Conservation (phyloP, 768 basidiomycete genomes). For the Lentinus tigrinus region DNA sequence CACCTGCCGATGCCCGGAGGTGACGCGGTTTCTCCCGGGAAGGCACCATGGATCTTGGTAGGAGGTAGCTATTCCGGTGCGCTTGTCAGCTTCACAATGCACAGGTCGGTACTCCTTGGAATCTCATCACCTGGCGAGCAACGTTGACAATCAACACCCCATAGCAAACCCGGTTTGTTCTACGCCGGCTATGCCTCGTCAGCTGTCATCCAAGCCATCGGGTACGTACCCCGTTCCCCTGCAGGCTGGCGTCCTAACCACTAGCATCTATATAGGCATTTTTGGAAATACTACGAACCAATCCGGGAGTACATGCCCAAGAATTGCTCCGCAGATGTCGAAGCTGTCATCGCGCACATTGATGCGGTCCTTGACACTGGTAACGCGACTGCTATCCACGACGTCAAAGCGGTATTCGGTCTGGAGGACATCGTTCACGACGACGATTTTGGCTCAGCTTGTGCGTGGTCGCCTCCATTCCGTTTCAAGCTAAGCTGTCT, state of each 20-base stretch:
- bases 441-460: slow-evolving; percentile 60
- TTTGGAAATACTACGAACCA: slow-evolving; percentile 70
- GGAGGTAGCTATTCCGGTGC: slow-evolving; percentile 42
- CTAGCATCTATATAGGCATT: slow-evolving; percentile 33
- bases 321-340: slow-evolving; percentile 71
- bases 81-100: slow-evolving; percentile 60
- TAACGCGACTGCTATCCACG: slow-evolving; percentile 43
- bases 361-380: slow-evolving; percentile 50
- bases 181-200: slow-evolving; percentile 61
- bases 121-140: not conserved
- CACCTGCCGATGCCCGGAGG: slow-evolving; percentile 65
- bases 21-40: slow-evolving; percentile 45
- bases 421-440: slow-evolving; percentile 53
- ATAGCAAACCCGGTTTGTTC: slow-evolving; percentile 54
- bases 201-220: slow-evolving; percentile 34
- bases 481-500: not conserved
- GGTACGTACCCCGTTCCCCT: not conserved
- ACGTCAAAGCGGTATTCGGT: slow-evolving; percentile 55
- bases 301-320: slow-evolving; percentile 59
- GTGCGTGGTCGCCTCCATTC: slow-evolving; percentile 26
- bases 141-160: not conserved
- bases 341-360: slow-evolving; percentile 55
- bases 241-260: not conserved
- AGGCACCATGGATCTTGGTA: slow-evolving; percentile 37
- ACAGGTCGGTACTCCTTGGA: slow-evolving; percentile 41